Evolutionary conservation across 1,284 basidiomycete genomes (phyloP).

Genomic region (Sanghuangporus baumii): DNA sequence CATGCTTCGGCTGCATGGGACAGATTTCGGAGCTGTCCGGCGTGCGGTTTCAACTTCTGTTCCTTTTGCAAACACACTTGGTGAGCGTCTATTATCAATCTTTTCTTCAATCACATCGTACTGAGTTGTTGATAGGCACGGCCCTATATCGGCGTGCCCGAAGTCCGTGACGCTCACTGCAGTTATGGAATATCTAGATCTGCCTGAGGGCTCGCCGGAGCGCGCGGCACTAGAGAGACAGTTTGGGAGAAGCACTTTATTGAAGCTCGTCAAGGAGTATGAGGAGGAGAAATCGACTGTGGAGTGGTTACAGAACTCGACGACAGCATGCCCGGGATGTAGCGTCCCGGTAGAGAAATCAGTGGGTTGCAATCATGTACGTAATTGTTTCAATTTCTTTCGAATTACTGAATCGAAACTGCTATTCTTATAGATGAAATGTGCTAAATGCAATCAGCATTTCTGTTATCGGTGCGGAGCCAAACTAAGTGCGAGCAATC

Average conservation of each 20-base stretch:
- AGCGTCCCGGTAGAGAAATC: constrained; percentile 66
- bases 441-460: constrained; percentile 59
- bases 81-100: constrained; percentile 31
- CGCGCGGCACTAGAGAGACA: constrained; percentile 49
- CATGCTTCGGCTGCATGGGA: constrained; percentile 60
- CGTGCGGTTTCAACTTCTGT: constrained; percentile 68
- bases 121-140: constrained; percentile 50
- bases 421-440: constrained; percentile 56
- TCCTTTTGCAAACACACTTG: constrained; percentile 70
- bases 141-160: constrained; percentile 59
- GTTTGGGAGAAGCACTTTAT: constrained; percentile 55
- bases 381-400: constrained; percentile 23
- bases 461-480: constrained; percentile 76
- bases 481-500: constrained; percentile 43
- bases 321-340: constrained; percentile 70
- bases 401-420: not conserved
- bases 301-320: constrained; percentile 56
- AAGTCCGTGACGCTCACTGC: constrained; percentile 56
- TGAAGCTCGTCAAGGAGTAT: constrained; percentile 49
- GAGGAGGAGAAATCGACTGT: constrained; percentile 64
- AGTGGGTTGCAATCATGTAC: constrained; percentile 70
- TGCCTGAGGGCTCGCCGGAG: constrained; percentile 41
- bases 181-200: constrained; percentile 55
- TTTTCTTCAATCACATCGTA: not conserved
- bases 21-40: constrained; percentile 58